These are phyloP conservation scores for Prunus davidiana DNA, from an alignment of 306 rosid genomes.

Conservation along the genomic window DNA sequence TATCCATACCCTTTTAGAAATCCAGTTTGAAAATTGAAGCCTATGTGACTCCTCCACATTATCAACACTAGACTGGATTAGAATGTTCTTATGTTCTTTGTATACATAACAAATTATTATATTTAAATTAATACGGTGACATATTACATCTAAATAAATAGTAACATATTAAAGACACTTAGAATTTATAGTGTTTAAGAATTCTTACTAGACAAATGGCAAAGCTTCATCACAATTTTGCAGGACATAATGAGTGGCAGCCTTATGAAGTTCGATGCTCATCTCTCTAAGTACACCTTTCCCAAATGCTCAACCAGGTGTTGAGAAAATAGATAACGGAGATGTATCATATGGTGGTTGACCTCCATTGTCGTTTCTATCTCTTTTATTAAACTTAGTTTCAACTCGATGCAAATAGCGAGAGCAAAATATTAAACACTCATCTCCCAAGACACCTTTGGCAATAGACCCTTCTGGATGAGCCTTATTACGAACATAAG, in stretches of 20 bases:
- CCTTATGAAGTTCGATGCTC: background rate
- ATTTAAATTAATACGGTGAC: background rate
- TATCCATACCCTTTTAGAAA: background rate
- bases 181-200: background rate
- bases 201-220: background rate
- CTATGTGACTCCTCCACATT: background rate
- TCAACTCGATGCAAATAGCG: too few species aligned
- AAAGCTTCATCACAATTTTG: background rate
- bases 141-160: background rate
- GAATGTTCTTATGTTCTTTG: background rate
- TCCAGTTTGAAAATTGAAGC: background rate
- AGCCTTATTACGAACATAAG: too few species aligned
- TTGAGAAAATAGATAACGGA: background rate
- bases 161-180: background rate
- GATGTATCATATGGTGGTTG: background rate
- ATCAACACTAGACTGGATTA: background rate
- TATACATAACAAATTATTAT: background rate
- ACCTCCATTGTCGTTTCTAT: background rate
- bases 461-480: too few species aligned
- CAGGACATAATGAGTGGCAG: background rate
- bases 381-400: background rate
- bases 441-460: too few species aligned
- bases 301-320: background rate
- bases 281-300: background rate
- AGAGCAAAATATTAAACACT: too few species aligned